Evolutionary conservation across 2,329 filamentous ascomycete species (phyloP), one percentile per base, ranked within the genome.

Genomic region (Fusarium equiseti): DNA sequence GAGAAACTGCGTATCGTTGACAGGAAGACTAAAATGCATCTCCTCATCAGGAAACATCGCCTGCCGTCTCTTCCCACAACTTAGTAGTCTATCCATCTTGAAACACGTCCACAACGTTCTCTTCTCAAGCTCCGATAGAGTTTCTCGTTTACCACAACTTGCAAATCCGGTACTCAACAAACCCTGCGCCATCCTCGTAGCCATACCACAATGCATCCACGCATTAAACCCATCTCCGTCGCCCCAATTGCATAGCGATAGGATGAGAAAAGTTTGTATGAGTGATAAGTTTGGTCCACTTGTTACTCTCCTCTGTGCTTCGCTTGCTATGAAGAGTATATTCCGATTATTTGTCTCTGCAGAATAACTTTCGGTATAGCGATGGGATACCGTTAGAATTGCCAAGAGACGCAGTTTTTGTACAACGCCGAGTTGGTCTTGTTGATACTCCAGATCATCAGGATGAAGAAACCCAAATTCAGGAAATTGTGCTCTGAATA

Each of bases 131-230:
- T 76, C 74, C 0, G 74, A 73, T 0, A 76, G 57, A 0, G 69
- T 64, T 2, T 59, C 63, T 8, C 45, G 57, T 6, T 64, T 75
- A 1, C 56, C 60, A 12, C 68, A 70, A 3, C 58, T 63, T 3
- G 70, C 62, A 4, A 75, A 68, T 0, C 73, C 70, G 1, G 71
- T 69, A 11, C 74, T 73, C 2, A 76, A 55, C 1, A 75, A 18
- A 0, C 74, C 74, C 16, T 75, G 74, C 1, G 72, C 74, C 74
- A 76, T 76, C 18, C 74, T 46, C 0, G 71, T 69, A 2, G 74
- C 74, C 22, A 76, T 73, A 0, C 74, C 74, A 0, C 66, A 72
- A 3, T 76, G 74, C 74, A 76, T 76, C 74, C 74, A 76, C 1
- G 74, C 74, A 20, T 63, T 75, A 31, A 76, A 76, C 0, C 74